phyloP scores from a whole-genome alignment of 768 basidiomycete species.

The Rhodotorula kratochvilovae region DNA sequence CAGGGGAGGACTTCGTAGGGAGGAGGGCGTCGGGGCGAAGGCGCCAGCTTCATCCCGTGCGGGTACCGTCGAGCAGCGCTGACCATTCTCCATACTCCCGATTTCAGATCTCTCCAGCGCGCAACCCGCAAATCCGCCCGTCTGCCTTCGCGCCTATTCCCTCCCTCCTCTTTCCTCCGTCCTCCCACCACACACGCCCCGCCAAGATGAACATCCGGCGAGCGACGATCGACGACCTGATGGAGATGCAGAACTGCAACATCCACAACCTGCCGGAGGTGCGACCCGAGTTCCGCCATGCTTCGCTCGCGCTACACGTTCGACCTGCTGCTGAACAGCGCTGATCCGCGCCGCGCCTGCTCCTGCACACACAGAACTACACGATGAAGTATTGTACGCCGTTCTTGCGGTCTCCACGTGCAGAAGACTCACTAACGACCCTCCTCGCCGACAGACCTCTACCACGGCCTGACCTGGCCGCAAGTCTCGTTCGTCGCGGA shows the following conservation, averaged over 20 bases:
- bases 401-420: no score
- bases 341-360: no score
- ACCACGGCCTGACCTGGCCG: constrained; percentile 87
- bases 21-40: no score
- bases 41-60: no score
- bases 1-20: no score
- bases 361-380: constrained; percentile 40
- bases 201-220: constrained; percentile 50
- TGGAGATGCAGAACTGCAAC: constrained; percentile 91
- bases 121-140: no score
- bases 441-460: constrained; percentile 60
- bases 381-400: constrained; percentile 41
- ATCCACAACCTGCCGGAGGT: constrained; percentile 80
- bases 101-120: no score
- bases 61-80: no score
- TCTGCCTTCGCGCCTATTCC: no score
- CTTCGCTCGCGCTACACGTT: constrained; percentile 63
- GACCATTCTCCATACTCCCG: no score
- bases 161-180: neutral
- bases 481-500: constrained; percentile 89
- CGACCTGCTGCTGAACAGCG: no score
- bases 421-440: neutral
- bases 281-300: constrained; percentile 56
- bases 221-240: constrained; percentile 63
- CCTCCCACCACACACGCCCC: neutral